phyloP scores from a whole-genome alignment of 164 flowering plant species.

The Houttuynia cordata region DNA sequence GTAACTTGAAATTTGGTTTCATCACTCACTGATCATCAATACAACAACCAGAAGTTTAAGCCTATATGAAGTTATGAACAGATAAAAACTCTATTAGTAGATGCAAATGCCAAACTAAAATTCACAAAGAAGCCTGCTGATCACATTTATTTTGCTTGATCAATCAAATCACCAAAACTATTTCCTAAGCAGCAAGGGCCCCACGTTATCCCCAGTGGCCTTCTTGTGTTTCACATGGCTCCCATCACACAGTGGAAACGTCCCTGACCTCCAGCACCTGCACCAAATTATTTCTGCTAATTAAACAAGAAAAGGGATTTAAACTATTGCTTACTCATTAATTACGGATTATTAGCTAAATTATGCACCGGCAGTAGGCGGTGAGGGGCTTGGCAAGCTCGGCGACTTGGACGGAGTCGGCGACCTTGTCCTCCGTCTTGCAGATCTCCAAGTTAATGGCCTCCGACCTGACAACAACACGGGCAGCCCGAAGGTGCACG shows the following conservation, averaged over 20 bases:
- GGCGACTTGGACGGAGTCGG: constrained; percentile 62
- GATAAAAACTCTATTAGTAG: too few species aligned
- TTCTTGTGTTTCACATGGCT: constrained; percentile 91
- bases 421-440: constrained; percentile 69
- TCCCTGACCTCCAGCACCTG: constrained; percentile 95
- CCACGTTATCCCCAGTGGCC: constrained; percentile 87
- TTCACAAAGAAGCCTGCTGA: too few species aligned
- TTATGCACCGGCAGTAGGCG: constrained; percentile 74
- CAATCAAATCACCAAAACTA: constrained; percentile 3
- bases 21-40: too few species aligned
- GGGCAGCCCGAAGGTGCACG: background rate
- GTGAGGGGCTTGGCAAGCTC: constrained; percentile 86
- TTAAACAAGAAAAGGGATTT: too few species aligned
- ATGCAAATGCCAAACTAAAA: too few species aligned
- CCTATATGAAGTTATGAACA: too few species aligned
- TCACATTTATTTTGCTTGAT: too few species aligned
- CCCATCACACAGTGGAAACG: constrained; percentile 91
- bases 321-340: background rate
- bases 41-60: too few species aligned
- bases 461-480: constrained; percentile 42
- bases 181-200: constrained; percentile 81
- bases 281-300: background rate
- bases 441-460: constrained; percentile 66
- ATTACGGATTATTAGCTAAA: background rate
- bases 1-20: too few species aligned